phyloP scores from a whole-genome alignment of 2,329 filamentous ascomycete genomes.

The Paecilomyces fulvus region DNA sequence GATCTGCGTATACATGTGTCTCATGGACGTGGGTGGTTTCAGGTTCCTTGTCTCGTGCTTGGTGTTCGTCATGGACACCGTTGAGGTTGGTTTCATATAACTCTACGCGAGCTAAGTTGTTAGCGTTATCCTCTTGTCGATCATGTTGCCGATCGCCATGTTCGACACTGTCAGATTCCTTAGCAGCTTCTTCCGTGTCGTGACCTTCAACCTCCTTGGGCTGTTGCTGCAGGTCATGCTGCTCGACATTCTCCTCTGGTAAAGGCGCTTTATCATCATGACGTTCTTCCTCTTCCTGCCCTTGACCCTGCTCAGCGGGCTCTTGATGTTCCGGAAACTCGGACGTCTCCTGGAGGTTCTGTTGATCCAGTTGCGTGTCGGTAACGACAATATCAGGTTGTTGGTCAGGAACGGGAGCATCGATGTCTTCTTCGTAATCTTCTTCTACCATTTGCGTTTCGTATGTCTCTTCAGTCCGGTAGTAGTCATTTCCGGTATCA shows the following conservation, averaged over 20 bases:
- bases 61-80: constrained; percentile 2
- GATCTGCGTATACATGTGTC: constrained; percentile 4
- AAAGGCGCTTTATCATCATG: background rate
- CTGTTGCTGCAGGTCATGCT: background rate
- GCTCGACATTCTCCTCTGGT: background rate
- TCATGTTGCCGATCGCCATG: constrained; percentile 4
- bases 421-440: constrained; percentile 27
- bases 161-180: background rate
- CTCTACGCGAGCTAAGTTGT: constrained; percentile 12
- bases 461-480: constrained; percentile 20
- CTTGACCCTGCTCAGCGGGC: constrained; percentile 1
- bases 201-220: constrained; percentile 4
- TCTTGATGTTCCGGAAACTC: background rate
- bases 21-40: constrained; percentile 10
- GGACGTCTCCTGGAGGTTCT: background rate
- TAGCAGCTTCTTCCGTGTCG: constrained; percentile 1
- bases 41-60: constrained; percentile 9
- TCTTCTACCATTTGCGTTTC: constrained; percentile 34
- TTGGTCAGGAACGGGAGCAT: constrained; percentile 19
- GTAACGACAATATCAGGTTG: constrained; percentile 8
- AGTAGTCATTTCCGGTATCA: constrained; percentile 21
- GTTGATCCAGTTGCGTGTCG: background rate
- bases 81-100: background rate
- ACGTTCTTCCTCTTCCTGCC: background rate
- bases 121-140: constrained; percentile 10